A percentile compares a stretch with the other conserved stretches of the same genome.
Conservation (phyloP, 345 rosid species). For the Linum lewisii region DNA sequence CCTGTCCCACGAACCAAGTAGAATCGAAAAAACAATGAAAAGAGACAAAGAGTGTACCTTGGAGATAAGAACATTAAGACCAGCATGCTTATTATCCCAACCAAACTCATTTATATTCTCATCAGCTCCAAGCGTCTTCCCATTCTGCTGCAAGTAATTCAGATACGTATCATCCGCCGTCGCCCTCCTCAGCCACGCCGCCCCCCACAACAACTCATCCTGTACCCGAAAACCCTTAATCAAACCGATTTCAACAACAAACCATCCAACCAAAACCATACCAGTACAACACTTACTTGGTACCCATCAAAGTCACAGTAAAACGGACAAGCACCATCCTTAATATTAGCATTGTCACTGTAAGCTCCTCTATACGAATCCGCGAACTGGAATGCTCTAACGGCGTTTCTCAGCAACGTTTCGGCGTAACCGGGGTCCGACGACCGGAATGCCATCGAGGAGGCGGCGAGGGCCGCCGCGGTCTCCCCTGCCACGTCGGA, state of each 20-base stretch:
- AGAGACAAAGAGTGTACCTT: background rate
- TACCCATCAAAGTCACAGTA: constrained; percentile 18
- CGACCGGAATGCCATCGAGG: constrained; percentile 1
- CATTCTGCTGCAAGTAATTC: background rate
- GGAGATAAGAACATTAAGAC: constrained; percentile 15
- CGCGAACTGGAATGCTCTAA: constrained; percentile 12
- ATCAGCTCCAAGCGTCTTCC: background rate
- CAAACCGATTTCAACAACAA: too few species aligned
- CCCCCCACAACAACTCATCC: constrained; percentile 25
- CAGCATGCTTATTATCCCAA: constrained; percentile 19
- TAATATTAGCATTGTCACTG: constrained; percentile 1
- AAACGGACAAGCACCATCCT: constrained; percentile 15
- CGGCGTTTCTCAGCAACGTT: constrained; percentile 1
- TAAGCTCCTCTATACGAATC: constrained; percentile 18
- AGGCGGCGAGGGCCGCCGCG: background rate
- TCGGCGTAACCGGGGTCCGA: constrained; percentile 1
- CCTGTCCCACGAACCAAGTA: too few species aligned
- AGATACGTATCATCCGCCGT: constrained; percentile 6
- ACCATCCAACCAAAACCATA: background rate
- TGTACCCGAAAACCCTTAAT: too few species aligned
- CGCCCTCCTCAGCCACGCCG: constrained; percentile 22
- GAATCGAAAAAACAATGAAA: background rate
- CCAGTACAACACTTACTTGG: constrained; percentile 3
- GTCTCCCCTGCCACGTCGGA: constrained; percentile 5
- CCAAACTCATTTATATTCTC: constrained; percentile 13